Evolutionary conservation across 768 basidiomycete species (phyloP).

Genomic region (Mycena albidolilacea): DNA sequence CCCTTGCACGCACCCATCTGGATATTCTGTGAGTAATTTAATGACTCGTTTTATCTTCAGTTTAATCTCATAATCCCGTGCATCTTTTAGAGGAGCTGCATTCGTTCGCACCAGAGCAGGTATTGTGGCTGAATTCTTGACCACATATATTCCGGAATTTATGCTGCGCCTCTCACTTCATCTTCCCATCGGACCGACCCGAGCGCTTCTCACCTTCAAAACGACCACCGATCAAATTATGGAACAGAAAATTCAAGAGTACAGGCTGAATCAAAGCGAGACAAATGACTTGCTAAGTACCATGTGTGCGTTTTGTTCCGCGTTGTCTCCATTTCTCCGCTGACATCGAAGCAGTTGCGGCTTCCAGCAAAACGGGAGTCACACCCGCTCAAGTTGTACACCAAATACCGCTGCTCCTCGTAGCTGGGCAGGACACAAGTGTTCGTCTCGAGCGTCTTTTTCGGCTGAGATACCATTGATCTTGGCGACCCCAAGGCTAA

Average conservation of each 20-base stretch:
- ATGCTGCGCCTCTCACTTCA: constrained; percentile 25
- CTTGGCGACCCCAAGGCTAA: constrained; percentile 16
- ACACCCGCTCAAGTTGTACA: constrained; percentile 23
- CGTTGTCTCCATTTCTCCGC: constrained; percentile 9
- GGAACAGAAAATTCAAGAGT: constrained; percentile 22
- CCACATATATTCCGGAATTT: constrained; percentile 23
- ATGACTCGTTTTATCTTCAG: constrained; percentile 25
- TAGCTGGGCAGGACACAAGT: constrained; percentile 36
- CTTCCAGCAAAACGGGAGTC: constrained; percentile 20
- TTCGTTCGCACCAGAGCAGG: constrained; percentile 22
- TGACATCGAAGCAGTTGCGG: constrained; percentile 20
- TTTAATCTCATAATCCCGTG: constrained; percentile 18
- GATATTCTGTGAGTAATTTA: constrained; percentile 28
- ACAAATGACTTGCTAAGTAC: constrained; percentile 24
- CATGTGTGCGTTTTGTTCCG: constrained; percentile 22
- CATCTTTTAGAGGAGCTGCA: constrained; percentile 22
- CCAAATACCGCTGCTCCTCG: constrained; percentile 29
- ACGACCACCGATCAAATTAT: constrained; percentile 24
- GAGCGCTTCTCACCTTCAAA: constrained; percentile 22
- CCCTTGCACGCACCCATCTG: constrained; percentile 10
- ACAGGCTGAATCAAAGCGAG: constrained; percentile 17
- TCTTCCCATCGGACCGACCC: constrained; percentile 22
- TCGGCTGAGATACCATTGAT: constrained; percentile 5
- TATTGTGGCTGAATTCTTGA: constrained; percentile 24
- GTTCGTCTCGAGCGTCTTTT: constrained; percentile 18